phyloP scores from a whole-genome alignment of 2,329 filamentous ascomycete genomes.

The Aureobasidium leucospermi region DNA sequence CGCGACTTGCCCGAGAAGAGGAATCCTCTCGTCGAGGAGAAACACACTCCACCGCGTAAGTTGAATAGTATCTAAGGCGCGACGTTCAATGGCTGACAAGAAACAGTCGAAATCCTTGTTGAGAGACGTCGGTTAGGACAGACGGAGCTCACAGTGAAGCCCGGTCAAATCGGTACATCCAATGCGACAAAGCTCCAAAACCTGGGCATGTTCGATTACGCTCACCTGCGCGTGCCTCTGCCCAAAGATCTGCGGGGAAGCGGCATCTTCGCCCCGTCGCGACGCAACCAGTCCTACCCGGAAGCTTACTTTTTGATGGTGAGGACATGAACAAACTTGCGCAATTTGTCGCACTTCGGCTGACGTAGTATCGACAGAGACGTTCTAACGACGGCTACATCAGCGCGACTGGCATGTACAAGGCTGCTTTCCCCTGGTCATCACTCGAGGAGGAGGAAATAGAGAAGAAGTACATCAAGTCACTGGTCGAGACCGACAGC shows the following conservation, averaged over 20 bases:
- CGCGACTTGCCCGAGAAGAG: conserved; percentile 49
- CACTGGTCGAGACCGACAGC: conserved; percentile 67
- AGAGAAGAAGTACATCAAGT: conserved; percentile 80
- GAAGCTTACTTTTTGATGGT: conserved; percentile 95
- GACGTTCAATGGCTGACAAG: background rate
- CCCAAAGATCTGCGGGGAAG: conserved; percentile 82
- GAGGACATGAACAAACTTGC: conserved; percentile 26
- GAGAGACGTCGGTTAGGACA: conserved; percentile 82
- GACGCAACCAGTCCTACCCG: conserved; percentile 50
- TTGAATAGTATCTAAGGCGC: background rate
- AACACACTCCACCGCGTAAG: conserved; percentile 58
- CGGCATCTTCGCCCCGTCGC: conserved; percentile 79
- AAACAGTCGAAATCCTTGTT: conserved; percentile 53
- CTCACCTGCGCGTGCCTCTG: conserved; percentile 84
- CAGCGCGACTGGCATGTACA: conserved; percentile 87
- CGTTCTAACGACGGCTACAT: conserved; percentile 78
- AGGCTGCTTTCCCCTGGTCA: conserved; percentile 77
- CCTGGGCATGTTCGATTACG: conserved; percentile 87
- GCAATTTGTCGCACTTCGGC: background rate
- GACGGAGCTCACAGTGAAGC: conserved; percentile 80
- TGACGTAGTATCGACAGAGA: conserved; percentile 42
- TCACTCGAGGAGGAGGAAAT: conserved; percentile 58
- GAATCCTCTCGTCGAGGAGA: conserved; percentile 58
- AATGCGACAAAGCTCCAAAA: conserved; percentile 66
- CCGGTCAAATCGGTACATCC: conserved; percentile 61